Evolutionary conservation across 2,329 filamentous ascomycete species (phyloP).

Genomic region (Xylaria sp.): DNA sequence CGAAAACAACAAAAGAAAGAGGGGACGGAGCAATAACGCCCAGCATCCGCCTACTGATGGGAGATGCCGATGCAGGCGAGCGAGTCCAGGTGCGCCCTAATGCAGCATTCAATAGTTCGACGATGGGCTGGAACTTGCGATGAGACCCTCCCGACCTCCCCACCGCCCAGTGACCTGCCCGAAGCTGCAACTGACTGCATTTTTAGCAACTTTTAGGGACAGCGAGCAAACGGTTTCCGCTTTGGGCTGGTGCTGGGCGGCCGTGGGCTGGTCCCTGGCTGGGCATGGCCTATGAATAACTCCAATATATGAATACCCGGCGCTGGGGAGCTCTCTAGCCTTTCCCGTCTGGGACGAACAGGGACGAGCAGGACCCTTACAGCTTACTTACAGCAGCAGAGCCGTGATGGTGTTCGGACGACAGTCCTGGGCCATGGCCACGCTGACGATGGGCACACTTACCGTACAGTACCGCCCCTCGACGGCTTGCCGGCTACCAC

Average conservation of each 20-base stretch:
- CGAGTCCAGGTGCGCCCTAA: constrained; percentile 29
- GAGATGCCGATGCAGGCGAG: constrained; percentile 30
- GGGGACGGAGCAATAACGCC: constrained; percentile 23
- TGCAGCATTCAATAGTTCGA: constrained; percentile 35
- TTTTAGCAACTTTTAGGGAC: constrained; percentile 19
- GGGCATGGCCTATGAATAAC: constrained; percentile 24
- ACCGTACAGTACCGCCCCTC: no score
- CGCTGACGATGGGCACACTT: no score
- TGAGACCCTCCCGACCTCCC: constrained; percentile 26
- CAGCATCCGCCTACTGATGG: constrained; percentile 22
- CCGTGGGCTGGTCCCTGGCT: no score
- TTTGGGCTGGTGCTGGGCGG: constrained; percentile 13
- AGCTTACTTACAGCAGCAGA: no score
- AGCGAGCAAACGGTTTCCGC: constrained; percentile 13
- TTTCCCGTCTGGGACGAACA: not conserved
- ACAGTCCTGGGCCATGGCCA: no score
- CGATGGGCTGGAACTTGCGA: constrained; percentile 30
- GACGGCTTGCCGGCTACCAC: no score
- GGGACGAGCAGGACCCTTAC: no score
- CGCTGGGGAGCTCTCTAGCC: not conserved
- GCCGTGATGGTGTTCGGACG: no score
- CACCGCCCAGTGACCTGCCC: constrained; percentile 25
- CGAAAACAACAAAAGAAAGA: constrained; percentile 17
- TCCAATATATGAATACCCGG: constrained; percentile 11
- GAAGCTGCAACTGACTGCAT: constrained; percentile 24